phyloP scores from a whole-genome alignment of 306 rosid genomes.

The Gastrolobium villosum region DNA sequence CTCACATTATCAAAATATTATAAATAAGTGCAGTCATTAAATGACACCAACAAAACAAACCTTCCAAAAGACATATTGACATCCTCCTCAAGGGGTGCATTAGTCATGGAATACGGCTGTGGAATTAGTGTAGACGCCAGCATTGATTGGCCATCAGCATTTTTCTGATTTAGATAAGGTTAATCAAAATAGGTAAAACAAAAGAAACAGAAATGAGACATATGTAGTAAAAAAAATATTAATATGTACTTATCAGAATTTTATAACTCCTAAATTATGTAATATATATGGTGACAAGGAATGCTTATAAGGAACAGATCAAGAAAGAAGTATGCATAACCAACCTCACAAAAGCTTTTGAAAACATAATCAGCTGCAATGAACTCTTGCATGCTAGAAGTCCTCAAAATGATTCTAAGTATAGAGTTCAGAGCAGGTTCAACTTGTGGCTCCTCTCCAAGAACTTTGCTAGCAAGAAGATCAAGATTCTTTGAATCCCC shows the following conservation, averaged over 20 bases:
- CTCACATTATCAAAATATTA: not conserved
- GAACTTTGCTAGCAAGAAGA: conserved; percentile 79
- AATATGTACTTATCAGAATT: conserved; percentile 11
- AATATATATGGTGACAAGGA: conserved; percentile 32
- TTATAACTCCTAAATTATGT: not conserved
- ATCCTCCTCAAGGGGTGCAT: conserved; percentile 81
- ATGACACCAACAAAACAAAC: conserved; percentile 59
- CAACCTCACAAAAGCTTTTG: conserved; percentile 94
- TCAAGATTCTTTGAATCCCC: conserved; percentile 87
- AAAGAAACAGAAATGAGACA: conserved; percentile 25
- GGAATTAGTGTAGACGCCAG: conserved; percentile 94
- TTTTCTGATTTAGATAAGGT: conserved; percentile 69
- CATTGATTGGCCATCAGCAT: conserved; percentile 87
- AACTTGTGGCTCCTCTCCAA: conserved; percentile 82
- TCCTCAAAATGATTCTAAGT: conserved; percentile 83
- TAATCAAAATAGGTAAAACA: conserved; percentile 7
- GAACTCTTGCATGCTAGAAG: conserved; percentile 88
- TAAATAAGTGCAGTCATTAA: conserved; percentile 30
- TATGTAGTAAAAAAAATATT: conserved; percentile 38
- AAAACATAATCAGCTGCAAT: conserved; percentile 90
- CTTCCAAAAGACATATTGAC: conserved; percentile 97
- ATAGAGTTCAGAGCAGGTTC: conserved; percentile 92
- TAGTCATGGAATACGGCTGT: conserved; percentile 79
- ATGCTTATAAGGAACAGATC: conserved; percentile 20
- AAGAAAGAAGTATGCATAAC: conserved; percentile 28